These are phyloP conservation scores for Saturnispora quitensis DNA, from an alignment of 805 yeast species.

Conservation along the genomic window DNA sequence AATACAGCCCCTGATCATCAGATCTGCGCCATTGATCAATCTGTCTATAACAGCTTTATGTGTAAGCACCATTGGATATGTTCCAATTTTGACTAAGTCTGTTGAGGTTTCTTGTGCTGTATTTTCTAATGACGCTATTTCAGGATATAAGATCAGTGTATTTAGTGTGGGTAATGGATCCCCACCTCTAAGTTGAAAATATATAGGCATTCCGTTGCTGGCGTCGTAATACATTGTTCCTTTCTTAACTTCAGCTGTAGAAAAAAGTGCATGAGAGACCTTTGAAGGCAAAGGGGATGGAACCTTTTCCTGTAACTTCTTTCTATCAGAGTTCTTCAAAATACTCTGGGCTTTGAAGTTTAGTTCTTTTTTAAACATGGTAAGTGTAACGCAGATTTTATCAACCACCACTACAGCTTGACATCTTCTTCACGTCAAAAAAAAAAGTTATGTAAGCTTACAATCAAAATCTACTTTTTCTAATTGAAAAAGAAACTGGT, in stretches of 20 bases:
- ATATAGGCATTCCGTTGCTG: constrained; percentile 55
- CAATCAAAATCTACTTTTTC: not conserved
- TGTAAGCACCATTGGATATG: constrained; percentile 58
- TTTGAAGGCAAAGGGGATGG: constrained; percentile 39
- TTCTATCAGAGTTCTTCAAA: constrained; percentile 73
- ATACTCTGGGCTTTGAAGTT: constrained; percentile 66
- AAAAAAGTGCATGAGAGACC: constrained; percentile 57
- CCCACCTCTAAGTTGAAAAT: constrained; percentile 39
- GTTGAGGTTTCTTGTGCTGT: not conserved
- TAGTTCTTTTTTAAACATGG: constrained; percentile 48
- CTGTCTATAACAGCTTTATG: constrained; percentile 65
- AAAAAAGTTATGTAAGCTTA: not conserved
- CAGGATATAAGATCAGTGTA: constrained; percentile 63
- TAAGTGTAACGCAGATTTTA: not conserved
- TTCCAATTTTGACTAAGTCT: not conserved
- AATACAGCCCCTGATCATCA: constrained; percentile 66
- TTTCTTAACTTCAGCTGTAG: constrained; percentile 36
- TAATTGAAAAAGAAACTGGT: not conserved
- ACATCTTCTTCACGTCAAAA: not conserved
- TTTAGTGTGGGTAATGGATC: constrained; percentile 54
- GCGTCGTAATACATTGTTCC: constrained; percentile 59
- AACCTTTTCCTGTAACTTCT: constrained; percentile 36
- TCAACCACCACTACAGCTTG: not conserved
- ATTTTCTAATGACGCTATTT: constrained; percentile 20
- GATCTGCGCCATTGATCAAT: constrained; percentile 69